Evolutionary conservation across 2,329 filamentous ascomycete species (phyloP), one percentile per base, ranked within the genome.

Genomic region (Ophiosphaerella narmari): DNA sequence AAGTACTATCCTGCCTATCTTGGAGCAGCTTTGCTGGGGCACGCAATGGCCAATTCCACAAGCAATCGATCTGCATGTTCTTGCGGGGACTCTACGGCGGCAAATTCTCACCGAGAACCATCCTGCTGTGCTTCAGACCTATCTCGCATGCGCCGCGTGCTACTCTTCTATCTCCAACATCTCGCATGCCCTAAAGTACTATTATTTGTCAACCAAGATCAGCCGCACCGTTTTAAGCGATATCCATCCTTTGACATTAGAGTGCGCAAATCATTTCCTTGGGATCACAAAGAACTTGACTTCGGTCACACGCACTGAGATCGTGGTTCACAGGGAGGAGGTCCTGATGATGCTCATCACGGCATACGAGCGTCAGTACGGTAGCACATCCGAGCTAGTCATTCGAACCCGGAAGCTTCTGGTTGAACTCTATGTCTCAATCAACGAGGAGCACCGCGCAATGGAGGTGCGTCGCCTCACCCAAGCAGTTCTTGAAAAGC

Each of bases 11-110:
- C 67, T 83, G 31, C 66, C 79, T 1, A 68, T 80, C 13, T 64
- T 83, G 2, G 81, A 84, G 56, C 74, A 80, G 52, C 74, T 77
- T 6, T 78, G 76, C 55, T 80, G 77, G 68, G 74, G 77, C 34
- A 73, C 74, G 3, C 77, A 81, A 49, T 75, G 76, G 34, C 74
- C 77, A 12, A 69, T 74, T 0, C 73, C 73, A 1, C 74, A 80
- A 39, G 75, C 77, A 4, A 63, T 78, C 7, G 72, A 79, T 31
- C 60, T 77, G 11, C 76, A 81, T 47, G 69, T 74, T 3, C 66
- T 82, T 12, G 74, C 75, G 0, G 73, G 76, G 11, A 74, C 71
- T 2, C 68, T 83, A 7, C 77, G 80, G 8, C 71, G 67, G 43
- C 62, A 69, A 3, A 67, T 80, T 1, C 73, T 82, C 16, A 75